phyloP scores from a whole-genome alignment of 306 rosid genomes.

The Casuarina glauca region DNA sequence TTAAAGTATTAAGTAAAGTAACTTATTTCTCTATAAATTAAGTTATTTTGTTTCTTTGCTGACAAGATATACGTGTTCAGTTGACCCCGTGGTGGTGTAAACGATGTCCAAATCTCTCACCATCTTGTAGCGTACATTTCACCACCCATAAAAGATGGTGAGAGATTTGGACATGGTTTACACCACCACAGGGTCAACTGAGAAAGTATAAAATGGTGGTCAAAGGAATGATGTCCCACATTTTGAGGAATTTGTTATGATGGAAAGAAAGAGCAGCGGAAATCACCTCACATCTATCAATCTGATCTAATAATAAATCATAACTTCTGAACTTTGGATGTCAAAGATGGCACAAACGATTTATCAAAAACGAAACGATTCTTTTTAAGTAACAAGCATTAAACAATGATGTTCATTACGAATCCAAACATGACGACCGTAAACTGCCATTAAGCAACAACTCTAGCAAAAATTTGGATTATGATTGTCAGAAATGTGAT shows the following conservation, averaged over 20 bases:
- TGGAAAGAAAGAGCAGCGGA: conserved; percentile 35
- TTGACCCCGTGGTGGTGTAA: too few relatives aligned
- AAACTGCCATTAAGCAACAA: neutral
- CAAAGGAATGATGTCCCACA: conserved; percentile 42
- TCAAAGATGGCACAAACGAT: neutral
- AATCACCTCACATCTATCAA: conserved; percentile 33
- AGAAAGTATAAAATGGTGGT: conserved; percentile 32
- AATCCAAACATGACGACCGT: neutral
- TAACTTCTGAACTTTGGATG: too few relatives aligned
- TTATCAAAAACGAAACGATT: neutral
- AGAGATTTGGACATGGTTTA: conserved; percentile 36
- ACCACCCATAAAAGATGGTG: neutral
- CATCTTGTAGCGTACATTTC: too few relatives aligned
- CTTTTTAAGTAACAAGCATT: neutral
- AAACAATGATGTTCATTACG: neutral
- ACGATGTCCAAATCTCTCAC: too few relatives aligned
- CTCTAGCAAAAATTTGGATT: conserved; percentile 29
- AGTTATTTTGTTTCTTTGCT: too few relatives aligned
- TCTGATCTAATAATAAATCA: too few relatives aligned
- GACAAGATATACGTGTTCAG: too few relatives aligned
- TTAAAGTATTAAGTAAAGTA: too few relatives aligned
- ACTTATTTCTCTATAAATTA: too few relatives aligned
- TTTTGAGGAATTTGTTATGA: conserved; percentile 42
- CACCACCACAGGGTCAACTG: conserved; percentile 15
- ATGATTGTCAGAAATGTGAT: conserved; percentile 25